A percentile compares a stretch with the other conserved stretches of the same genome.
Evolutionary conservation across 2,329 filamentous ascomycete genomes (phyloP).

Genomic region (Penicillium sp.): DNA sequence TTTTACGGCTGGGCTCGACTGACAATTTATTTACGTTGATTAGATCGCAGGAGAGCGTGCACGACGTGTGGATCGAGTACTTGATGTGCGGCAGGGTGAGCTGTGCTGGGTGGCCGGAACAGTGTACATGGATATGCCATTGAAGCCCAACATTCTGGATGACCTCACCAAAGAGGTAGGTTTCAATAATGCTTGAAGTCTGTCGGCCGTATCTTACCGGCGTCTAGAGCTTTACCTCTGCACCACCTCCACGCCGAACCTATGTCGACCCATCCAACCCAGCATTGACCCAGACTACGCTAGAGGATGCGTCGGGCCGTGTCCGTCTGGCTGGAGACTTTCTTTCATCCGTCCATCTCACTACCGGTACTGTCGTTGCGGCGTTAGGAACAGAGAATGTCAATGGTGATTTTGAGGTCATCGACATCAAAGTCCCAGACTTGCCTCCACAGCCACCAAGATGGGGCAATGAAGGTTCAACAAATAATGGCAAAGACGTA

Average conservation of each 20-base stretch:
- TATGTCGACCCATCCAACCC: constrained; percentile 61
- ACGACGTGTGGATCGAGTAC: constrained; percentile 76
- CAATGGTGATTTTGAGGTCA: constrained; percentile 87
- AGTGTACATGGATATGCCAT: constrained; percentile 92
- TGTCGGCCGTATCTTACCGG: constrained; percentile 8
- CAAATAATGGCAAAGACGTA: constrained; percentile 44
- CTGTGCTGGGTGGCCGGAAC: constrained; percentile 94
- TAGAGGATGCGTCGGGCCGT: constrained; percentile 94
- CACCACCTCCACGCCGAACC: constrained; percentile 72
- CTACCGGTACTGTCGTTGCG: constrained; percentile 92
- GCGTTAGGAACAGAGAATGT: constrained; percentile 91
- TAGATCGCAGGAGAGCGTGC: constrained; percentile 74
- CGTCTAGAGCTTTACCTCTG: constrained; percentile 78
- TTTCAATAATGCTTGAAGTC: constrained; percentile 3
- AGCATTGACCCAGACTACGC: constrained; percentile 65
- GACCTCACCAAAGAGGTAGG: constrained; percentile 88
- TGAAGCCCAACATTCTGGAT: constrained; percentile 94
- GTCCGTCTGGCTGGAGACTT: constrained; percentile 72
- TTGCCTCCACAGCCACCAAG: constrained; percentile 77
- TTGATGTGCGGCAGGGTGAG: constrained; percentile 93
- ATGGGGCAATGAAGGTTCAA: constrained; percentile 59
- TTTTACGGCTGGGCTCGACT: background rate
- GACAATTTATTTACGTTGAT: background rate
- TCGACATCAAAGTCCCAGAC: constrained; percentile 87
- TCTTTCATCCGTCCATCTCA: constrained; percentile 68